Percentiles rank a stretch among this genome's conserved stretches.
Evolutionary conservation across 208 protist species (phyloP).

Genomic region (Naegleria gruberi): DNA sequence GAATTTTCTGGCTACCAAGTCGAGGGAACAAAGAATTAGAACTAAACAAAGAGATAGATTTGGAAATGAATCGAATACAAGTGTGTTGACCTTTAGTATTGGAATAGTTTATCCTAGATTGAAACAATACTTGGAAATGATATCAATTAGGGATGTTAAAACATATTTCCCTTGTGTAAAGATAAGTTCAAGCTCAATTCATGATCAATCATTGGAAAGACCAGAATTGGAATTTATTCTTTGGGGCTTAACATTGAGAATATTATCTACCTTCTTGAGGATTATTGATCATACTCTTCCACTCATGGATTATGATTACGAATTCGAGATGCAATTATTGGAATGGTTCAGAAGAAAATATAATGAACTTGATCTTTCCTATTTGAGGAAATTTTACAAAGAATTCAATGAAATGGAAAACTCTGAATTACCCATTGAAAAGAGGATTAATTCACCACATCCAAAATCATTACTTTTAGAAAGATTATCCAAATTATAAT

Average conservation of each 20-base stretch:
- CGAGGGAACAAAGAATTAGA: not conserved
- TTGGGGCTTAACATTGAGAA: not conserved
- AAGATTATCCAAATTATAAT: too few species aligned
- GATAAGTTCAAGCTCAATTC: not conserved
- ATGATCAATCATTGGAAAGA: not conserved
- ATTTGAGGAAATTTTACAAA: too few species aligned
- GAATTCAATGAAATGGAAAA: too few species aligned
- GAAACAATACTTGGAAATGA: not conserved
- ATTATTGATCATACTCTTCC: not conserved
- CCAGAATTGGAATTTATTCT: not conserved
- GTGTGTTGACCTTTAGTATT: not conserved
- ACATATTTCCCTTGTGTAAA: not conserved
- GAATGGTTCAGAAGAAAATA: too few species aligned
- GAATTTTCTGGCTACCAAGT: not conserved
- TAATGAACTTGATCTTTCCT: too few species aligned
- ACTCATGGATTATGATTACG: not conserved
- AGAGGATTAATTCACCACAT: too few species aligned
- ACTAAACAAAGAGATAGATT: not conserved
- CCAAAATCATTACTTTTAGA: too few species aligned
- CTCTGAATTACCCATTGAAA: too few species aligned
- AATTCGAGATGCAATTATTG: not conserved
- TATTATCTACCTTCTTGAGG: not conserved
- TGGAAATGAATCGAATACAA: not conserved
- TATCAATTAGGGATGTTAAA: not conserved
- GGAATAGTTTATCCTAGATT: not conserved